Evolutionary conservation across 139 green algal genomes (phyloP).

Genomic region (Desmodesmus armatus): DNA sequence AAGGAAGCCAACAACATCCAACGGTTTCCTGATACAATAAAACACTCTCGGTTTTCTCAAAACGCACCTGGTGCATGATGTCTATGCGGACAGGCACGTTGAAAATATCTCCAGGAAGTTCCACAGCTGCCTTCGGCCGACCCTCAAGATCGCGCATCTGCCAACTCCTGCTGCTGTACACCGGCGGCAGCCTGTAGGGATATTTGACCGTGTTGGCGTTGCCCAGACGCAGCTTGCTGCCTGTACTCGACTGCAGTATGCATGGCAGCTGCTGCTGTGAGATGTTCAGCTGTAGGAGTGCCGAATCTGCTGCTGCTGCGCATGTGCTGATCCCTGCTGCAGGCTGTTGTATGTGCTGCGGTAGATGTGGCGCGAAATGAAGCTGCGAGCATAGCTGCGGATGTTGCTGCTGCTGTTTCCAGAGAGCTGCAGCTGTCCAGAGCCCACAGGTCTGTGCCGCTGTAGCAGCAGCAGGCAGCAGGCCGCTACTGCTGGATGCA

Average conservation of each 20-base stretch:
- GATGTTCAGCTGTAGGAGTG: background rate
- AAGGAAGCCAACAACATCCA: no score
- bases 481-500: background rate
- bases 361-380: background rate
- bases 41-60: no score
- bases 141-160: no score
- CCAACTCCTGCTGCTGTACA: no score
- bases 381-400: background rate
- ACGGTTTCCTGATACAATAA: no score
- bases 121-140: conserved; percentile 12
- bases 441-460: background rate
- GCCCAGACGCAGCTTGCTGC: no score
- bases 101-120: conserved; percentile 63
- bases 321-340: background rate
- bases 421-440: conserved; percentile 15
- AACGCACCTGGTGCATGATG: conserved; percentile 10
- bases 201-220: no score
- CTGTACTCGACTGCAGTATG: no score
- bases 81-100: conserved; percentile 55
- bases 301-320: background rate
- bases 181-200: no score
- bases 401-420: background rate
- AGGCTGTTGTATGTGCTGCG: no score
- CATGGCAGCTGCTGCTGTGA: background rate
- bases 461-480: conserved; percentile 13